phyloP scores from a whole-genome alignment of 352 stramenopile genomes.

The Phytophthora constricta region DNA sequence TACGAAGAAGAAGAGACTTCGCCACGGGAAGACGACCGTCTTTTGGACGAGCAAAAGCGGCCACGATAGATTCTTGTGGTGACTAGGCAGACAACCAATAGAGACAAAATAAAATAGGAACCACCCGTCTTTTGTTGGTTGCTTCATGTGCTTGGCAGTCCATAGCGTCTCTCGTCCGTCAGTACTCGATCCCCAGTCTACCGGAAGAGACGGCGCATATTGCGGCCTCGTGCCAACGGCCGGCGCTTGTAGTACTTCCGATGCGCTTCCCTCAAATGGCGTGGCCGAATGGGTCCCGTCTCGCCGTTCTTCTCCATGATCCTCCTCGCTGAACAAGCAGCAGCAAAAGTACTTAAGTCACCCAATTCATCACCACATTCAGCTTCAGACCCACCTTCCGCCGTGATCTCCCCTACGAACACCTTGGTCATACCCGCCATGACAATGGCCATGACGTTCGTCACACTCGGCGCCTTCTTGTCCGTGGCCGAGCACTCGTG shows the following conservation, averaged over 20 bases:
- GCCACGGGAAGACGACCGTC: conserved; percentile 37
- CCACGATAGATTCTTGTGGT: conserved; percentile 57
- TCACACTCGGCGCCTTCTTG: conserved; percentile 63
- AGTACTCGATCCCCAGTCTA: conserved; percentile 20
- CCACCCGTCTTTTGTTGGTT: conserved; percentile 4
- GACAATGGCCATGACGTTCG: conserved; percentile 88
- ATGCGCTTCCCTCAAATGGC: conserved; percentile 78
- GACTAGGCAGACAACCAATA: conserved; percentile 9
- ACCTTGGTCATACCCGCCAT: conserved; percentile 90
- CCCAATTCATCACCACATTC: neutral
- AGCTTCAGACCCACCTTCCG: conserved; percentile 57
- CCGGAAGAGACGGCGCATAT: conserved; percentile 60
- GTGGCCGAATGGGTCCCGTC: conserved; percentile 75
- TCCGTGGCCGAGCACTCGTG: conserved; percentile 66
- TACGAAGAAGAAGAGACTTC: conserved; percentile 28
- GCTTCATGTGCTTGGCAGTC: neutral
- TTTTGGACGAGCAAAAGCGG: conserved; percentile 51
- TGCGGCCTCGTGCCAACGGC: conserved; percentile 65
- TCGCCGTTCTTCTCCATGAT: conserved; percentile 87
- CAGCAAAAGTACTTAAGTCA: neutral
- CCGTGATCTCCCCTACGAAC: conserved; percentile 81
- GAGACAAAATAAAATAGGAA: conserved; percentile 18
- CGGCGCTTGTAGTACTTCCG: conserved; percentile 87
- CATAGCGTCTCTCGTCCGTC: neutral
- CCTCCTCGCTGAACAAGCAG: conserved; percentile 51